A percentile compares a stretch with the other conserved stretches of the same genome.
Evolutionary conservation across 257 asterid genomes (phyloP).

Genomic region (Paraleonurus japonicus): DNA sequence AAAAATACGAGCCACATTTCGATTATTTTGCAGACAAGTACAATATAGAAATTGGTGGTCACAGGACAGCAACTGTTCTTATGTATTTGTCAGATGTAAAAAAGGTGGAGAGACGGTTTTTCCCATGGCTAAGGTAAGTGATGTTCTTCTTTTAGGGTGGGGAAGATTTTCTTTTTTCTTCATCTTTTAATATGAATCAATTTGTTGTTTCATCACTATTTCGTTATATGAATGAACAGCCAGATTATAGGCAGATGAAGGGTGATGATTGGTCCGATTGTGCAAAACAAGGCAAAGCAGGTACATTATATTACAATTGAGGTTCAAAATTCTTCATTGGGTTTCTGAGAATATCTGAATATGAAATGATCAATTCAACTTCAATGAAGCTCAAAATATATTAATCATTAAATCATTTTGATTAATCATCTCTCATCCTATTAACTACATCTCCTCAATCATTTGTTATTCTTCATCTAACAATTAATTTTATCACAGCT

Average conservation of each 20-base stretch:
- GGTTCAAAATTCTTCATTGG: no score
- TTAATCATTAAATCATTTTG: no score
- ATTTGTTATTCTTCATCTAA: no score
- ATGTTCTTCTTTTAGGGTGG: neutral
- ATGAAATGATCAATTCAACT: no score
- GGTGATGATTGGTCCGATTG: conserved; percentile 70
- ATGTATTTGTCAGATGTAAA: conserved; percentile 62
- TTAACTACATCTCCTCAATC: no score
- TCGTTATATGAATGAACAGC: conserved; percentile 27
- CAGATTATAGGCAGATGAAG: conserved; percentile 39
- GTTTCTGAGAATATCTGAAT: no score
- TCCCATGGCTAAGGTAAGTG: conserved; percentile 49
- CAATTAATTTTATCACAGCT: no score
- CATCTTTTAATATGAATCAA: neutral
- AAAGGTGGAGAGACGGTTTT: conserved; percentile 77
- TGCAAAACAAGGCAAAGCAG: conserved; percentile 69
- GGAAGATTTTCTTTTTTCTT: neutral
- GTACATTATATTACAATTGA: neutral
- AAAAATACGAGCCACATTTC: conserved; percentile 67
- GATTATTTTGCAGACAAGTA: conserved; percentile 53
- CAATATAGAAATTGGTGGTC: conserved; percentile 56
- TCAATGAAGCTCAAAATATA: no score
- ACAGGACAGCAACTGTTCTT: conserved; percentile 74
- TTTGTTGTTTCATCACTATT: neutral
- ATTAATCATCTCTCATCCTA: no score